These are phyloP conservation scores for Diaporthe vaccinii DNA, from an alignment of 2,329 filamentous ascomycete genomes.

Conservation along the genomic window DNA sequence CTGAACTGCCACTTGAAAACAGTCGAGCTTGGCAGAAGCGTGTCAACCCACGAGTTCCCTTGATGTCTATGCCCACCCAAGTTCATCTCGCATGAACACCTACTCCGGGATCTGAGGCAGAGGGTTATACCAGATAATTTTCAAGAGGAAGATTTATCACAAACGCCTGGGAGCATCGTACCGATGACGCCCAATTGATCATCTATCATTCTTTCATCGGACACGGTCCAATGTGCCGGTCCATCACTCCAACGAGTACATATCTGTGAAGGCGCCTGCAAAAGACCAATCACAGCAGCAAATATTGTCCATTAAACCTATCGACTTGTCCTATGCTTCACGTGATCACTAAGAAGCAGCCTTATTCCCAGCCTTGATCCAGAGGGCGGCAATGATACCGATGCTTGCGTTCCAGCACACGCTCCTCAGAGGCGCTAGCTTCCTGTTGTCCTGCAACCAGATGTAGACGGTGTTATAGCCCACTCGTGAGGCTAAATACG, in stretches of 20 bases:
- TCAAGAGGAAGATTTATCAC: neutral
- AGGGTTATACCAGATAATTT: neutral
- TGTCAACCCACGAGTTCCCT: neutral
- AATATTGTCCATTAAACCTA: neutral
- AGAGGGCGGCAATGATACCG: slow-evolving; percentile 53
- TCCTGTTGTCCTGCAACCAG: slow-evolving; percentile 56
- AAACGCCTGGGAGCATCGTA: neutral
- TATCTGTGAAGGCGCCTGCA: neutral
- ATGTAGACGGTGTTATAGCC: slow-evolving; percentile 60
- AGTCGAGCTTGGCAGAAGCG: neutral
- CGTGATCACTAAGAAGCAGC: slow-evolving; percentile 38
- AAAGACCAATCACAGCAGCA: neutral
- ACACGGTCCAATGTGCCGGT: neutral
- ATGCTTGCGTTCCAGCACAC: slow-evolving; percentile 54
- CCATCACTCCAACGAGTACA: neutral
- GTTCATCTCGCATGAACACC: neutral
- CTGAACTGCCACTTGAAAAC: neutral
- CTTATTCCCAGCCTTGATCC: slow-evolving; percentile 56
- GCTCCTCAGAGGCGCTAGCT: slow-evolving; percentile 54
- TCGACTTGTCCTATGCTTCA: neutral
- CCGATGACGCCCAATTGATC: neutral
- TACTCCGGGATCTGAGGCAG: neutral
- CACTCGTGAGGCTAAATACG: slow-evolving; percentile 56
- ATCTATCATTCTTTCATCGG: neutral
- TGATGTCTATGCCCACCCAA: too few species aligned